Evolutionary conservation across 441 rosid genomes (phyloP).

Genomic region (Populus hybrid): DNA sequence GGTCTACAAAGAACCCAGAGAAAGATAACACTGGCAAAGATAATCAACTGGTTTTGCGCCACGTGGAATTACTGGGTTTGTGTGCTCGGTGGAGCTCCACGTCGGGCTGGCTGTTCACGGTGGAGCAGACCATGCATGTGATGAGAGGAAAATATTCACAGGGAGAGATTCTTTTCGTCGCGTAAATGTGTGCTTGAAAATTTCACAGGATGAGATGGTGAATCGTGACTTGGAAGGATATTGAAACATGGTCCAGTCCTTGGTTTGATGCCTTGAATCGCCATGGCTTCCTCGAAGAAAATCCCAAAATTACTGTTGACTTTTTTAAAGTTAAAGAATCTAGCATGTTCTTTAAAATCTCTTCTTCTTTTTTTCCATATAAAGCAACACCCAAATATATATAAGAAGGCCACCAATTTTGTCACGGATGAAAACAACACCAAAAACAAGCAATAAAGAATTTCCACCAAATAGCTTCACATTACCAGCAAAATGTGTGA

Average conservation of each 20-base stretch:
- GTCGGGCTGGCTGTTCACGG: not conserved
- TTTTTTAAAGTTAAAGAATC: not conserved
- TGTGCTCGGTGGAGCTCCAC: slow-evolving; percentile 37
- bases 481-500: not conserved
- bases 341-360: not conserved
- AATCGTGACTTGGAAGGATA: not conserved
- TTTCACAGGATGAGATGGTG: not conserved
- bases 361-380: too few species aligned
- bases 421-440: too few species aligned
- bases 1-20: slow-evolving; percentile 10
- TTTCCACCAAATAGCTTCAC: too few species aligned
- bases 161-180: too few species aligned
- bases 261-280: not conserved
- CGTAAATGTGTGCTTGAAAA: not conserved
- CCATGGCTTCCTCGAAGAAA: not conserved
- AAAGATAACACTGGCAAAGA: slow-evolving; percentile 8
- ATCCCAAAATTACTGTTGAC: not conserved
- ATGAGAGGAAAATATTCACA: not conserved
- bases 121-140: not conserved
- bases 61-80: slow-evolving; percentile 22
- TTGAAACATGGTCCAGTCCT: not conserved
- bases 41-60: slow-evolving; percentile 7
- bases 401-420: too few species aligned
- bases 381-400: too few species aligned
- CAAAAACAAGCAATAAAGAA: too few species aligned